Percentiles rank a stretch among this genome's conserved stretches.
Evolutionary conservation across 106 monocot species (phyloP).

Genomic region (Agapanthus africanus): DNA sequence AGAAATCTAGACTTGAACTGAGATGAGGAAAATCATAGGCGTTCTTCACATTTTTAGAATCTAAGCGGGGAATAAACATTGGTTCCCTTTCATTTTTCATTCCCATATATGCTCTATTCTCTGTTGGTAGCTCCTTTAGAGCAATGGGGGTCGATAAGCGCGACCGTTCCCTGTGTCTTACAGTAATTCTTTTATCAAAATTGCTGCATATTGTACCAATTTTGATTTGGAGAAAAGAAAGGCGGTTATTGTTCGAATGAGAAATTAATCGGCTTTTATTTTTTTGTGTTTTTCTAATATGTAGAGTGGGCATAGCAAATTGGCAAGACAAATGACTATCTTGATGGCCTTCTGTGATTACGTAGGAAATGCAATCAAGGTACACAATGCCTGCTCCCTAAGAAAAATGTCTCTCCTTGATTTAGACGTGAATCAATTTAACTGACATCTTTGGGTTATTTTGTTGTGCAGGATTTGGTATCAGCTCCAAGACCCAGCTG

Average conservation of each 20-base stretch:
- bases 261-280: neutral
- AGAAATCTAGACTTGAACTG: too few species aligned
- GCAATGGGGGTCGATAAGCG: too few species aligned
- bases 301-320: conserved; percentile 81
- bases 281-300: conserved; percentile 7
- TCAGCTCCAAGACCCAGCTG: conserved; percentile 7
- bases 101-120: neutral
- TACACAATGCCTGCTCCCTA: too few species aligned
- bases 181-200: neutral
- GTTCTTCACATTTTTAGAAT: too few species aligned
- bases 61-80: neutral
- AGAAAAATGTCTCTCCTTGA: too few species aligned
- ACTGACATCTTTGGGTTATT: too few species aligned
- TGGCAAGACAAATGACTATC: conserved; percentile 75
- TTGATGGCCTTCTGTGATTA: conserved; percentile 93
- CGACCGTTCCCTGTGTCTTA: too few species aligned
- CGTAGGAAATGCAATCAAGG: conserved; percentile 78
- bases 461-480: conserved; percentile 1
- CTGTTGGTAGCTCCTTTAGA: too few species aligned
- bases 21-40: too few species aligned
- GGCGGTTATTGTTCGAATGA: neutral
- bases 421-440: too few species aligned
- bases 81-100: neutral
- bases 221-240: neutral
- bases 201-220: neutral